Percentiles rank a stretch among this genome's conserved stretches.
These are phyloP conservation scores for Astrocystis sublimbata DNA, from an alignment of 495 filamentous ascomycete species.

Conservation along the genomic window DNA sequence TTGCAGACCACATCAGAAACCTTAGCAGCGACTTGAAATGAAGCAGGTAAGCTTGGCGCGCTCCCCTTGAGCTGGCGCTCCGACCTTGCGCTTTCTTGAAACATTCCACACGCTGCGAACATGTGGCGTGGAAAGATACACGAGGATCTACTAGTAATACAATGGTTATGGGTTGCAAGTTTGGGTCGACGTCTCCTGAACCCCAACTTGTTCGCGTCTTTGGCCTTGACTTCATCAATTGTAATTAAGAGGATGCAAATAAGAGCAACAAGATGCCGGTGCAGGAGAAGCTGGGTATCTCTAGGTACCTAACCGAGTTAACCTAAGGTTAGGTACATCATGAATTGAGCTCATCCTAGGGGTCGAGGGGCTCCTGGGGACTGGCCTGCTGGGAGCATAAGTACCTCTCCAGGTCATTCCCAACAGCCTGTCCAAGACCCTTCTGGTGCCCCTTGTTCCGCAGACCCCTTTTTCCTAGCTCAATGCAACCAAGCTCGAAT, in stretches of 20 bases:
- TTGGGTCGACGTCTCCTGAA: background rate
- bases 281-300: no score
- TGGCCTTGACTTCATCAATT: no score
- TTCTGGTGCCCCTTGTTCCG: conserved; percentile 3
- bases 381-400: background rate
- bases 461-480: conserved; percentile 5
- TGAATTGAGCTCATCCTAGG: background rate
- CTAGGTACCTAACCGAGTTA: no score
- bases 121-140: background rate
- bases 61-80: no score
- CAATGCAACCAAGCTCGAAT: conserved; percentile 3
- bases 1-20: no score
- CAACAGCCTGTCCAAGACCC: background rate
- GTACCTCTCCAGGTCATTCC: no score
- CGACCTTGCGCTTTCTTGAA: background rate
- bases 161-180: background rate
- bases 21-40: no score
- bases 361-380: background rate
- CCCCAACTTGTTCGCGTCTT: no score
- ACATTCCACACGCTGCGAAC: background rate
- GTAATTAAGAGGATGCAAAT: no score
- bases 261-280: no score
- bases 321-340: background rate
- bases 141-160: background rate
- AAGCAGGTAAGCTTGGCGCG: no score